Conservation (phyloP, 208 protist genomes). For the Trypanosoma lewisi region DNA sequence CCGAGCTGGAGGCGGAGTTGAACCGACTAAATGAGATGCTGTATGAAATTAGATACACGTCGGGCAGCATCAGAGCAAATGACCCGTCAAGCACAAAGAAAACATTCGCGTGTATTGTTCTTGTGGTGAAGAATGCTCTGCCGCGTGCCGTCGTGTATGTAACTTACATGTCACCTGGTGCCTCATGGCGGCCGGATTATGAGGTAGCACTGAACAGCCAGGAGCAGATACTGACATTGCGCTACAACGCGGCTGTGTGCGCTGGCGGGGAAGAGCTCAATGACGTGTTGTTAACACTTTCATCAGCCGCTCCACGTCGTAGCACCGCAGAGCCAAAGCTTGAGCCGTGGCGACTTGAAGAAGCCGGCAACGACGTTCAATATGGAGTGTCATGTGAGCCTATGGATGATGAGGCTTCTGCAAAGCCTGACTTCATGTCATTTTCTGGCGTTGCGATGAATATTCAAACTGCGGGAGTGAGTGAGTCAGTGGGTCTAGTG, state of each 20-base stretch:
- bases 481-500: slow-evolving; percentile 12
- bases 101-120: slow-evolving; percentile 13
- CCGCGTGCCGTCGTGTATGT: slow-evolving; percentile 16
- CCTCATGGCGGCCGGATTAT: slow-evolving; percentile 26
- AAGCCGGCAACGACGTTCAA: neutral
- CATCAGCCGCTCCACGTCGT: slow-evolving; percentile 16
- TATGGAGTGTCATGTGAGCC: neutral
- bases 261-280: slow-evolving; percentile 21
- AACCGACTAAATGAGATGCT: neutral
- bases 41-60: neutral
- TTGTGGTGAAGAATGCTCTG: slow-evolving; percentile 4
- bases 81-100: neutral
- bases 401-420: neutral
- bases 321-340: slow-evolving; percentile 16
- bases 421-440: neutral
- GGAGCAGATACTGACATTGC: slow-evolving; percentile 7
- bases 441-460: neutral
- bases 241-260: slow-evolving; percentile 29
- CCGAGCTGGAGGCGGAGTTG: neutral
- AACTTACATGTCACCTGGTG: slow-evolving; percentile 20
- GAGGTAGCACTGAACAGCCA: slow-evolving; percentile 23
- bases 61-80: neutral
- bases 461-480: slow-evolving; percentile 1
- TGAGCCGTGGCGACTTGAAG: slow-evolving; percentile 24
- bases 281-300: slow-evolving; percentile 25